Evolutionary conservation across 225 moss, liverwort and hornwort species (phyloP).

Genomic region (Sphagnum contortum): DNA sequence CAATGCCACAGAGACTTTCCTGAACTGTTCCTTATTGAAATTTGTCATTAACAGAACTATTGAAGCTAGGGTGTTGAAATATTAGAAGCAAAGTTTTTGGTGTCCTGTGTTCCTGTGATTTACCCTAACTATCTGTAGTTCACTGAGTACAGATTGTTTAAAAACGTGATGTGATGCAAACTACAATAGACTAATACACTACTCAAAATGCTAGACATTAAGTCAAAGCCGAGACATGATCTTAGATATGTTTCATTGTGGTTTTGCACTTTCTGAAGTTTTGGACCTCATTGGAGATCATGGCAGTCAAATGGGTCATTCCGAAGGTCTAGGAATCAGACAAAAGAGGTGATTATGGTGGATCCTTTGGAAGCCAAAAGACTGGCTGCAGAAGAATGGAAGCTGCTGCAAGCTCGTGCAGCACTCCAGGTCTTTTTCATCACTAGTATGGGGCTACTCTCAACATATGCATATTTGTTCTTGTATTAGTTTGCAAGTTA

Average conservation of each 20-base stretch:
- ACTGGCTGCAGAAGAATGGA: constrained; percentile 84
- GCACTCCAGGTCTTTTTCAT: constrained; percentile 49
- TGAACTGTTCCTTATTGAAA: background rate
- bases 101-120: no score
- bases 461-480: background rate
- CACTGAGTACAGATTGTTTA: background rate
- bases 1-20: background rate
- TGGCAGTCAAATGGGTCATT: constrained; percentile 36
- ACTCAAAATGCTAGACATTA: no score
- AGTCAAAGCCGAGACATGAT: no score
- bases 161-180: background rate
- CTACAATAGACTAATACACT: background rate
- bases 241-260: background rate
- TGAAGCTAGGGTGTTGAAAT: background rate
- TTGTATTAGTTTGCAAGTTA: background rate
- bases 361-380: constrained; percentile 95
- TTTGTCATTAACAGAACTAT: background rate
- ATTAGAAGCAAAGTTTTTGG: no score
- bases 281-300: constrained; percentile 7
- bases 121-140: no score
- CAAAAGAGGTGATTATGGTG: constrained; percentile 71
- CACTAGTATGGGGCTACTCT: background rate
- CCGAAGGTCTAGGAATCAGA: constrained; percentile 28
- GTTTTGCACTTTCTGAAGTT: background rate
- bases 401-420: constrained; percentile 42